Conservation (phyloP, 495 filamentous ascomycete species). For the Monascus purpureus region DNA sequence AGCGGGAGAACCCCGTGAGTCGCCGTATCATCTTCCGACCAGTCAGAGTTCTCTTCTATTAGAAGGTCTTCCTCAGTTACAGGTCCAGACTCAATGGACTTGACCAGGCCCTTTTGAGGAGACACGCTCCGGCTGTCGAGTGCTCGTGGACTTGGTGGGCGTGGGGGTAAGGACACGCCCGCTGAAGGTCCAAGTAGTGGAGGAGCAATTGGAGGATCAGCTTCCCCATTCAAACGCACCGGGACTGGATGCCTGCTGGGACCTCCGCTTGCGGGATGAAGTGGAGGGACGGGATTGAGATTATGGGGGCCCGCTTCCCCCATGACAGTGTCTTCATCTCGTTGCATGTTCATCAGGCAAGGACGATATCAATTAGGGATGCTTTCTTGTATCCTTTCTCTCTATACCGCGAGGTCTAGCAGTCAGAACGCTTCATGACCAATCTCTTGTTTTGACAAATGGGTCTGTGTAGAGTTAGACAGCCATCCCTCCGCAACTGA, state of each 20-base stretch:
- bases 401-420: neutral
- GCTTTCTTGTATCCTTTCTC: constrained; percentile 3
- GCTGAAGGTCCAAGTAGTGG: constrained; percentile 11
- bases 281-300: constrained; percentile 8
- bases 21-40: constrained; percentile 21
- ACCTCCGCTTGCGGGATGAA: constrained; percentile 3
- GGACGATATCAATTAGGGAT: neutral
- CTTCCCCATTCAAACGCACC: constrained; percentile 6
- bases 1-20: constrained; percentile 18
- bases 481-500: no score
- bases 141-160: constrained; percentile 1
- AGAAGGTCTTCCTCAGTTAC: constrained; percentile 17
- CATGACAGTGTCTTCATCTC: constrained; percentile 30
- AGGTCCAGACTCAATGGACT: constrained; percentile 11
- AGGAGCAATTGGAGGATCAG: constrained; percentile 18
- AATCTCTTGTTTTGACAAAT: neutral
- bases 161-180: constrained; percentile 6
- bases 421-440: constrained; percentile 1
- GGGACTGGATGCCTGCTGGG: constrained; percentile 4
- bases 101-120: constrained; percentile 10
- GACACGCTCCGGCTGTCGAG: constrained; percentile 3
- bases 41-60: constrained; percentile 27
- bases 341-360: constrained; percentile 14
- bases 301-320: constrained; percentile 14
- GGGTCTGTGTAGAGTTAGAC: neutral